A percentile compares a stretch with the other conserved stretches of the same genome.
Conservation (phyloP, 2,329 filamentous ascomycete species). For the Fusarium tricinctum region DNA sequence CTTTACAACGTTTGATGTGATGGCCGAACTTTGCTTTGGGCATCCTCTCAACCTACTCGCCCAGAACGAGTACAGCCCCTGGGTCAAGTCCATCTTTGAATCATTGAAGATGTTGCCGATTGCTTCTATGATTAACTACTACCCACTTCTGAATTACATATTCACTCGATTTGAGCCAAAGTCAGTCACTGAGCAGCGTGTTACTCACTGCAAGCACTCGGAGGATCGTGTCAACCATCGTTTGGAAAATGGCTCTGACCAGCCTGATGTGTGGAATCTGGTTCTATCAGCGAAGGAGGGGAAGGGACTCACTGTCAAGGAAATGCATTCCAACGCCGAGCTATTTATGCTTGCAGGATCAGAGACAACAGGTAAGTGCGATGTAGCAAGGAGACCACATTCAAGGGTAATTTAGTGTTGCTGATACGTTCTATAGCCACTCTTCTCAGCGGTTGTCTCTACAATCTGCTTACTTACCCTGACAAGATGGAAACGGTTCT, state of each 20-base stretch:
- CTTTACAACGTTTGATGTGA: conserved; percentile 49
- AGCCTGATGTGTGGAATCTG: conserved; percentile 30
- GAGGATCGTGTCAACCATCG: conserved; percentile 19
- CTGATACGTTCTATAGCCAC: not conserved
- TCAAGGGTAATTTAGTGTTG: not conserved
- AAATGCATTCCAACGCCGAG: conserved; percentile 31
- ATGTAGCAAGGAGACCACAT: rapidly evolving
- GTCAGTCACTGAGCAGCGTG: conserved; percentile 7
- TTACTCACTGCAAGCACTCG: conserved; percentile 15
- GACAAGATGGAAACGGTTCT: conserved; percentile 14
- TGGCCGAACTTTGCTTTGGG: conserved; percentile 49
- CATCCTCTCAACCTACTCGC: conserved; percentile 47
- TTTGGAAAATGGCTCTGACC: conserved; percentile 16
- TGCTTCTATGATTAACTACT: conserved; percentile 13
- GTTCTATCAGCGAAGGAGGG: conserved; percentile 23
- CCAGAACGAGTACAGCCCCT: conserved; percentile 45
- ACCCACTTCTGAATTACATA: conserved; percentile 5
- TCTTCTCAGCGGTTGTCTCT: conserved; percentile 6
- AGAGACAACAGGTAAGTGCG: conserved; percentile 18
- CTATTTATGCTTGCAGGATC: conserved; percentile 33
- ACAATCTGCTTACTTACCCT: not conserved
- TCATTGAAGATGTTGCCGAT: conserved; percentile 12
- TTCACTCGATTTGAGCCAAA: conserved; percentile 21
- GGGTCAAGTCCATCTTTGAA: conserved; percentile 47
- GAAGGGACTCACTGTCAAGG: conserved; percentile 18